These are phyloP conservation scores for Phyllosticta capitalensis DNA, from an alignment of 2,329 filamentous ascomycete genomes.

Conservation along the genomic window DNA sequence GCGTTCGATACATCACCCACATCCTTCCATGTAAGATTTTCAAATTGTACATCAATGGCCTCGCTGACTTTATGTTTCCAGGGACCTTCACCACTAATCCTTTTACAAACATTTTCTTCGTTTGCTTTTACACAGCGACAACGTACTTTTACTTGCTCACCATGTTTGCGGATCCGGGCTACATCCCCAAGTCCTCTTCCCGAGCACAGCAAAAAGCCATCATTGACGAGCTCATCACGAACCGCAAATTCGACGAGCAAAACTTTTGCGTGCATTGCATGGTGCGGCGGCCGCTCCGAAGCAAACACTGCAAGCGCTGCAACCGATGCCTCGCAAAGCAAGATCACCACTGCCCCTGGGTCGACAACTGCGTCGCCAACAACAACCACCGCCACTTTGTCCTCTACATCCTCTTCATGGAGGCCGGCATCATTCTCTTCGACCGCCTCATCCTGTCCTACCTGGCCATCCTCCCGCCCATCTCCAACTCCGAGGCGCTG, in stretches of 20 bases:
- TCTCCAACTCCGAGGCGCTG: constrained; percentile 1
- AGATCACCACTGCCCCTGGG: constrained; percentile 97
- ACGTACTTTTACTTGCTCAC: constrained; percentile 78
- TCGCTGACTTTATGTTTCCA: constrained; percentile 31
- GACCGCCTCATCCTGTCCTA: constrained; percentile 57
- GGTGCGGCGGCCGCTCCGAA: constrained; percentile 83
- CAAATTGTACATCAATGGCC: constrained; percentile 2
- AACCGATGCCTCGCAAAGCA: constrained; percentile 90
- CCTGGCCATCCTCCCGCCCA: constrained; percentile 46
- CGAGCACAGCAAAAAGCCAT: constrained; percentile 81
- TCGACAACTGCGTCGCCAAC: constrained; percentile 88
- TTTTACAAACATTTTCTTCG: constrained; percentile 72
- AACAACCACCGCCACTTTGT: constrained; percentile 97
- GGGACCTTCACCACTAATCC: constrained; percentile 56
- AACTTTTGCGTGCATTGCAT: constrained; percentile 95
- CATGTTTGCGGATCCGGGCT: constrained; percentile 86
- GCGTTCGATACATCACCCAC: constrained; percentile 62
- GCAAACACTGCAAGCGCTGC: constrained; percentile 91
- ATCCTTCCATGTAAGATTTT: constrained; percentile 57
- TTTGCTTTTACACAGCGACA: constrained; percentile 53
- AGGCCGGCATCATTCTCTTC: constrained; percentile 62
- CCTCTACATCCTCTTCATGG: constrained; percentile 72
- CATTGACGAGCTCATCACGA: constrained; percentile 74
- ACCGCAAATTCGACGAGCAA: constrained; percentile 85
- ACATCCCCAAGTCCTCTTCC: constrained; percentile 81